Conservation (phyloP, 495 filamentous ascomycete species). For the Achaetomiella virescens region DNA sequence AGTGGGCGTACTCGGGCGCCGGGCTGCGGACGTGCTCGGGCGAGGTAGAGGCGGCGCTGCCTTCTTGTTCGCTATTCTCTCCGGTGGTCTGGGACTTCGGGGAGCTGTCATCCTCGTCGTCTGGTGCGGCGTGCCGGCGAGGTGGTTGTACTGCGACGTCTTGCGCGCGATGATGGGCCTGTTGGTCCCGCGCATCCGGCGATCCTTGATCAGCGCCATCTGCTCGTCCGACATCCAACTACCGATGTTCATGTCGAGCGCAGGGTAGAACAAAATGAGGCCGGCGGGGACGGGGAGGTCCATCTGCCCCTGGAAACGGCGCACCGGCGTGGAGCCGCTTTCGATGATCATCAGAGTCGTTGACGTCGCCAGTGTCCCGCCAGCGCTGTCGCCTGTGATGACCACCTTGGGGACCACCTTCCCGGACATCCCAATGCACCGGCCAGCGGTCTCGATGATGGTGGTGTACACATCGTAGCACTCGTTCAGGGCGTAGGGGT, state of each 20-base stretch:
- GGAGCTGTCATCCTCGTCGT: conserved; percentile 49
- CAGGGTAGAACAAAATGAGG: conserved; percentile 80
- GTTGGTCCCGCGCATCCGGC: conserved; percentile 69
- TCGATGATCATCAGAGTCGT: conserved; percentile 84
- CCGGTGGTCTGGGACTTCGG: conserved; percentile 13
- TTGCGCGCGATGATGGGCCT: conserved; percentile 69
- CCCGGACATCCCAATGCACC: conserved; percentile 80
- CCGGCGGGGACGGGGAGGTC: conserved; percentile 72
- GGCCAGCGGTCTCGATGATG: conserved; percentile 67
- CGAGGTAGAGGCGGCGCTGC: background rate
- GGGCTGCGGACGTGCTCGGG: conserved; percentile 21
- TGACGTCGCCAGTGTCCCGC: conserved; percentile 81
- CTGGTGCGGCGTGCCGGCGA: conserved; percentile 59
- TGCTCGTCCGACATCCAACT: conserved; percentile 99
- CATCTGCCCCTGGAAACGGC: conserved; percentile 52
- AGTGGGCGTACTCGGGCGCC: conserved; percentile 41
- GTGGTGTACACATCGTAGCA: conserved; percentile 91
- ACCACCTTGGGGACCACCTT: conserved; percentile 63
- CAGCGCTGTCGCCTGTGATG: conserved; percentile 86
- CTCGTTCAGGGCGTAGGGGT: conserved; percentile 92
- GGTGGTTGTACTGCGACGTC: conserved; percentile 53
- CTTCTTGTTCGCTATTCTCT: background rate
- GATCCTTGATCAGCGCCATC: conserved; percentile 87
- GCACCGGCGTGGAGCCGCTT: conserved; percentile 49
- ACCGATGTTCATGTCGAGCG: conserved; percentile 91